Evolutionary conservation across 2,329 filamentous ascomycete genomes (phyloP), one percentile per base, ranked within the genome.

Genomic region (Fusarium albosuccineum): DNA sequence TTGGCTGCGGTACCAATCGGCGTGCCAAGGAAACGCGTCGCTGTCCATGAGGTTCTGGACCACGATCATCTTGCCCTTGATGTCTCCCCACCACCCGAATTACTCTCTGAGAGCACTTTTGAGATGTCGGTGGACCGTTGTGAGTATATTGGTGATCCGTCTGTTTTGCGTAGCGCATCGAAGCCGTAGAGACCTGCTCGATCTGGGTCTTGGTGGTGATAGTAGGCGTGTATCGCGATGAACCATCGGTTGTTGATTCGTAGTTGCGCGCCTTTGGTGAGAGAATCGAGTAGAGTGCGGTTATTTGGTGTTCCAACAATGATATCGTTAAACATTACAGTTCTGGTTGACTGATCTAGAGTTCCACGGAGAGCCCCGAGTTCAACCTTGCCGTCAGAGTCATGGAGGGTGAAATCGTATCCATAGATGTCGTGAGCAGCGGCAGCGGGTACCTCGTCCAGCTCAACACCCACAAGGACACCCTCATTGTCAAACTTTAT

Each of bases 21-120:
- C 70, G 40, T 73, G 71, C 65, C 65, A 64, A 1, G 70, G 69
- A 14, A 66, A 61, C 4, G 71, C 71, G 11, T 73, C 70, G n/a
- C 44, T 55, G 44, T 73, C 69, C 3, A 56, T 9, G 5, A 73
- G 64, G 10, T 62, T 71, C 37, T 70, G 62, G 49, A 73, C 52
- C 36, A 68, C 59, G n/a, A 73, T 68, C 33, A 71, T 3, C 53
- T 73, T 73, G 27, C 34, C 52, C 0, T 51, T 65, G 37, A 72
- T 64, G 17, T 68, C 48, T 1, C 68, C 10, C 37, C 60, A 0
- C 56, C 54, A 1, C 62, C 63, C 4, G 36, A 39, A 0, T 34
- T 46, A 3, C 29, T 17, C 3, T 36, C 9, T 13, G 57, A 54
- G 17, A 46, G 13, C 5, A 2, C 3, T 2, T 52, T 30, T 7